Conservation (phyloP, 2,329 filamentous ascomycete genomes). For the Shiraia bambusicola region DNA sequence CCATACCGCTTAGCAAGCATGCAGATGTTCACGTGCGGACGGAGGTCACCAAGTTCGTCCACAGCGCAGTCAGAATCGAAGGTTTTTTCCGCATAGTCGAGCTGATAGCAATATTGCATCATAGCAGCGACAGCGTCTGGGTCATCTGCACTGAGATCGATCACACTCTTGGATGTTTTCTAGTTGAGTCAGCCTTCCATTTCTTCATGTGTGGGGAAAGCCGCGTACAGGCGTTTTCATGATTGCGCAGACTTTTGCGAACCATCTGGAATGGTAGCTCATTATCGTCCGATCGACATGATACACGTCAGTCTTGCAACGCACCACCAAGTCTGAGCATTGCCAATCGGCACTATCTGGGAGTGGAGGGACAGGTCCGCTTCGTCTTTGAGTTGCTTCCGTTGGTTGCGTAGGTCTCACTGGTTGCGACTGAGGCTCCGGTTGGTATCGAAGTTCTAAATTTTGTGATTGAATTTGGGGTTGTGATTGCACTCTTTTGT, state of each 20-base stretch:
- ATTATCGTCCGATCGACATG: constrained; percentile 35
- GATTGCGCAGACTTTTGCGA: constrained; percentile 31
- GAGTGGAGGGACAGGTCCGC: constrained; percentile 1
- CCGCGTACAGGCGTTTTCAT: constrained; percentile 21
- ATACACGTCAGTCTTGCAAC: constrained; percentile 31
- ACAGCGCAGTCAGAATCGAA: constrained; percentile 17
- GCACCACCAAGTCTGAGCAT: constrained; percentile 32
- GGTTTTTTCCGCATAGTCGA: constrained; percentile 32
- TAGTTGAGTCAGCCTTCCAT: constrained; percentile 11
- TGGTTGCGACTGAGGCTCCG: neutral
- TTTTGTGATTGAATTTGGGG: constrained; percentile 1
- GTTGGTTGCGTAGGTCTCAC: no score
- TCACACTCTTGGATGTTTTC: constrained; percentile 27
- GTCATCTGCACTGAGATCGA: constrained; percentile 35
- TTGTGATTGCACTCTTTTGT: constrained; percentile 13
- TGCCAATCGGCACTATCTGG: constrained; percentile 14
- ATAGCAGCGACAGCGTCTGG: constrained; percentile 35
- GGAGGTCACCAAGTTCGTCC: constrained; percentile 24
- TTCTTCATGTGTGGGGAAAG: neutral
- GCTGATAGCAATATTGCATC: constrained; percentile 38
- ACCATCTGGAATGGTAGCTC: constrained; percentile 35
- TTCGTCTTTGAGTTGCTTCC: neutral
- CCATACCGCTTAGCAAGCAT: constrained; percentile 33
- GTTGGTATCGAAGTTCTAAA: neutral
- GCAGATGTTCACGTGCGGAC: constrained; percentile 31